Evolutionary conservation across 2,329 filamentous ascomycete species (phyloP).

Genomic region (Lachnellula cervina): DNA sequence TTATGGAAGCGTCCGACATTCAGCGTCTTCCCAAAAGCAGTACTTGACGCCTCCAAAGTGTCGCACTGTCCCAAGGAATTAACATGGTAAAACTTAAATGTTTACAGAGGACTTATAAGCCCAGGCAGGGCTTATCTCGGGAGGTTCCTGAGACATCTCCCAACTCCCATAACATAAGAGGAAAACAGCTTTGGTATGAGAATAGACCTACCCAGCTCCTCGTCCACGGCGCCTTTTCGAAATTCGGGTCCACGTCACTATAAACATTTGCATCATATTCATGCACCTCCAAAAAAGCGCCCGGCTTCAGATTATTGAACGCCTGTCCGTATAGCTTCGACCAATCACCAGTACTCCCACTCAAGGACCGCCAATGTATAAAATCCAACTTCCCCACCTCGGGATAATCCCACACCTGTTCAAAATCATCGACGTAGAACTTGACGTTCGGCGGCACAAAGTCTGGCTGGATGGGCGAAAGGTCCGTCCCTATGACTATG

Average conservation of each 20-base stretch:
- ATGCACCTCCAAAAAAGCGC: slow-evolving; percentile 34
- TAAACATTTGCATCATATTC: slow-evolving; percentile 24
- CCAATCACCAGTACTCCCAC: slow-evolving; percentile 54
- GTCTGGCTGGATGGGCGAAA: slow-evolving; percentile 34
- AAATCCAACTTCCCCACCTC: slow-evolving; percentile 49
- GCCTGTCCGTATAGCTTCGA: slow-evolving; percentile 47
- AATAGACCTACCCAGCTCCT: slow-evolving; percentile 5
- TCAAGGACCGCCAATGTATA: slow-evolving; percentile 54
- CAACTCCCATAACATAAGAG: too few species aligned
- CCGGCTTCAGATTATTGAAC: slow-evolving; percentile 39
- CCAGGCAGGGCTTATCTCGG: too few species aligned
- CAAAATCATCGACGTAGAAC: slow-evolving; percentile 61
- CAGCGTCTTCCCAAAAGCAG: slow-evolving; percentile 13
- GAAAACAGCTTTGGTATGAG: too few species aligned
- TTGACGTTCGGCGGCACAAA: slow-evolving; percentile 56
- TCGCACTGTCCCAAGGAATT: neutral
- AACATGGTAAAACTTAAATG: too few species aligned
- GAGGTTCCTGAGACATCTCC: too few species aligned
- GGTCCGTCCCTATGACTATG: slow-evolving; percentile 30
- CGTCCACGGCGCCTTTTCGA: slow-evolving; percentile 2
- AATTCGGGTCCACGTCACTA: slow-evolving; percentile 44
- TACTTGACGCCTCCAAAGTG: slow-evolving; percentile 6
- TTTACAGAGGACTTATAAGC: too few species aligned
- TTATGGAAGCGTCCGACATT: slow-evolving; percentile 10
- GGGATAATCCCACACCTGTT: slow-evolving; percentile 37